Evolutionary conservation across 2,329 filamentous ascomycete species (phyloP).

Genomic region (Alternaria burnsii): DNA sequence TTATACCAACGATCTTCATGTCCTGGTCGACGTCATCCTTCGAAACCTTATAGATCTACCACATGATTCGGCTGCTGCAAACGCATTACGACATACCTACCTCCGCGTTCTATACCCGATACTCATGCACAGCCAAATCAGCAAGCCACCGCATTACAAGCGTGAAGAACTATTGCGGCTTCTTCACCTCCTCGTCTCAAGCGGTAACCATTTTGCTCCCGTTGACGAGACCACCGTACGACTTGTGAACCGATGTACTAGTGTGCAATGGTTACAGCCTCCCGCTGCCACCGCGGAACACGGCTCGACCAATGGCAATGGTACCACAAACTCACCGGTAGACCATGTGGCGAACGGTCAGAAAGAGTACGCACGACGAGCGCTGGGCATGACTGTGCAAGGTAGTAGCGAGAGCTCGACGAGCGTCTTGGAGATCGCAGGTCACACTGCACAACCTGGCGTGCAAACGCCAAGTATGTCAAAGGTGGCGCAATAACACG

Average conservation of each 20-base stretch:
- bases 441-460: conserved; percentile 52
- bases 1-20: conserved; percentile 95
- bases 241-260: conserved; percentile 76
- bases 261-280: conserved; percentile 71
- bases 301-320: conserved; percentile 32
- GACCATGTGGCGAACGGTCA: conserved; percentile 41
- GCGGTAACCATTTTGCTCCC: conserved; percentile 78
- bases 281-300: conserved; percentile 11
- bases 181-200: conserved; percentile 71
- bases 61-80: conserved; percentile 68
- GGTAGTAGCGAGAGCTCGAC: conserved; percentile 48
- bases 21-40: conserved; percentile 93
- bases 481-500: conserved; percentile 25
- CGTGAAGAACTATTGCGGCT: conserved; percentile 81
- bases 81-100: conserved; percentile 85
- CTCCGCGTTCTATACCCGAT: conserved; percentile 90
- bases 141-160: conserved; percentile 89
- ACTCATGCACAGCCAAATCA: conserved; percentile 89
- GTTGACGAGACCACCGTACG: conserved; percentile 82
- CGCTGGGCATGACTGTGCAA: conserved; percentile 51
- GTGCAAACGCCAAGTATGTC: conserved; percentile 52
- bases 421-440: conserved; percentile 52
- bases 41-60: conserved; percentile 96
- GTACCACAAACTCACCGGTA: conserved; percentile 34
- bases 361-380: conserved; percentile 49